Percentiles rank a stretch among this genome's conserved stretches.
Conservation (phyloP, 805 yeast genomes). For the Scheffersomyces coipomensis region DNA sequence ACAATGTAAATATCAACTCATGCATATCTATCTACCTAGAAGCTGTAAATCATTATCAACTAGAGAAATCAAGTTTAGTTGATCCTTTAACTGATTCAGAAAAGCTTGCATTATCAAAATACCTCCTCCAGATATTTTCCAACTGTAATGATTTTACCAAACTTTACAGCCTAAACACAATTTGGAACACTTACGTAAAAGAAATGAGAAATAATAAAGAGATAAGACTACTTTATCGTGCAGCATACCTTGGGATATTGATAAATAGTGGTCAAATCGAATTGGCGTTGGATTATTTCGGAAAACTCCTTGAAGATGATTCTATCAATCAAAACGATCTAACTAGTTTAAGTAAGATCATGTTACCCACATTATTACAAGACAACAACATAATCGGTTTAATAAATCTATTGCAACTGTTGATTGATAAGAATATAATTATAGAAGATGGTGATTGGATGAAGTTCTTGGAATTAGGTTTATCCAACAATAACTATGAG, state of each 20-base stretch:
- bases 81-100: constrained; percentile 1
- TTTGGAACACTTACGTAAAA: constrained; percentile 18
- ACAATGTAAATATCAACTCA: not conserved
- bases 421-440: not conserved
- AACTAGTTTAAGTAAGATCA: too few relatives aligned
- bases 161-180: constrained; percentile 15
- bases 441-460: constrained; percentile 17
- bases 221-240: constrained; percentile 15
- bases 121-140: constrained; percentile 4
- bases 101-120: constrained; percentile 2
- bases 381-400: too few relatives aligned
- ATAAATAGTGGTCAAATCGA: constrained; percentile 23
- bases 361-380: too few relatives aligned
- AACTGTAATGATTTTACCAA: constrained; percentile 18
- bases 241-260: constrained; percentile 17
- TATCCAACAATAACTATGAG: constrained; percentile 22
- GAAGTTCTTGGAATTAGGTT: constrained; percentile 18
- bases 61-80: not conserved
- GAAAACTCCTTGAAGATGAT: too few relatives aligned
- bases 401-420: not conserved
- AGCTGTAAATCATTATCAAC: constrained; percentile 2
- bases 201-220: constrained; percentile 1
- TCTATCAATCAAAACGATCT: too few relatives aligned
- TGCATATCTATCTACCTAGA: constrained; percentile 2
- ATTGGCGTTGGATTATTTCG: constrained; percentile 18